Percentiles rank a stretch among this genome's conserved stretches.
These are phyloP conservation scores for Cutaneotrichosporon sp. DNA, from an alignment of 1,284 basidiomycete species.

Conservation along the genomic window DNA sequence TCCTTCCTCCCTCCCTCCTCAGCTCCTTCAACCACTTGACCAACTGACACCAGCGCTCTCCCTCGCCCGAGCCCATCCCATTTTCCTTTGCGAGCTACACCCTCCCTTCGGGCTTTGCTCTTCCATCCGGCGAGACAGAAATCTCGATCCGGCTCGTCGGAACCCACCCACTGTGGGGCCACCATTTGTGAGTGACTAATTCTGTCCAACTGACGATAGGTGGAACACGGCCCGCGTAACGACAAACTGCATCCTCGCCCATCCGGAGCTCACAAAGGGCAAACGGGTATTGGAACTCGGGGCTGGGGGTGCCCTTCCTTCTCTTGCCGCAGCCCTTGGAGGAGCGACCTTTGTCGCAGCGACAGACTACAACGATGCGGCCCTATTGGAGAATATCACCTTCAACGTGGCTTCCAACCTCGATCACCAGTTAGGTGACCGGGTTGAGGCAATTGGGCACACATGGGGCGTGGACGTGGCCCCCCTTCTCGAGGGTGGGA, in stretches of 20 bases:
- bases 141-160: conserved; percentile 76
- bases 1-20: not conserved
- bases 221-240: conserved; percentile 82
- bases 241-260: conserved; percentile 67
- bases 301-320: conserved; percentile 86
- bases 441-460: conserved; percentile 64
- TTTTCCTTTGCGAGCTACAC: conserved; percentile 49
- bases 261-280: conserved; percentile 42
- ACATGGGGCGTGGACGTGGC: conserved; percentile 77
- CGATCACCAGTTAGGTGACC: conserved; percentile 2
- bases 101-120: conserved; percentile 25
- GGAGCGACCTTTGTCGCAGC: conserved; percentile 65
- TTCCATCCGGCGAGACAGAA: conserved; percentile 36
- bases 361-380: conserved; percentile 87
- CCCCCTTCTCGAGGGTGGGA: conserved; percentile 56
- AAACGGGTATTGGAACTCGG: conserved; percentile 79
- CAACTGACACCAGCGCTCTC: conserved; percentile 32
- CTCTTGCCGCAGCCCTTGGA: conserved; percentile 68
- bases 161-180: conserved; percentile 85
- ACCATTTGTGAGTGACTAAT: conserved; percentile 66
- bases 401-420: conserved; percentile 60
- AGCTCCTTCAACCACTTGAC: not conserved
- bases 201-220: conserved; percentile 53
- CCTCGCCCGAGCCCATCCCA: conserved; percentile 36
- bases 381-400: conserved; percentile 74